phyloP scores from a whole-genome alignment of 2,329 filamentous ascomycete species.

The Diaporthe sp. region DNA sequence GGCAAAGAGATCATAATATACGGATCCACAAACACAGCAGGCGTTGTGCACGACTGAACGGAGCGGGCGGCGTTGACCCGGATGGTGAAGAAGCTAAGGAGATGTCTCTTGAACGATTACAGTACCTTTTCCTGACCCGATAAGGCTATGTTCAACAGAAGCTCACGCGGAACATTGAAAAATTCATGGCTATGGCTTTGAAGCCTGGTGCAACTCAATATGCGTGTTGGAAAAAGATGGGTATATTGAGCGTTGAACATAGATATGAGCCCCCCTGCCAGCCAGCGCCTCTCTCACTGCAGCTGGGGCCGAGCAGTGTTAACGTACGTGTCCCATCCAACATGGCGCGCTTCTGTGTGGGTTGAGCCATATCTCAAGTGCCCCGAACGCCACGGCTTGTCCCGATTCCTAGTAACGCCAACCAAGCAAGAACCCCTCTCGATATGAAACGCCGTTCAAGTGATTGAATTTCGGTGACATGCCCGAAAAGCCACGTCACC shows the following conservation, averaged over 20 bases:
- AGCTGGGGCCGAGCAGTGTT: neutral
- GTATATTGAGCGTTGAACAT: slow-evolving; percentile 29
- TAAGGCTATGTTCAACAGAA: neutral
- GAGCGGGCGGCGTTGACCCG: neutral
- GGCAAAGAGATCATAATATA: slow-evolving; percentile 22
- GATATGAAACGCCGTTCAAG: slow-evolving; percentile 33
- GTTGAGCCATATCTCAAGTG: slow-evolving; percentile 17
- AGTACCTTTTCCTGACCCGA: neutral
- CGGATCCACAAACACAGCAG: neutral
- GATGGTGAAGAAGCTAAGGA: neutral
- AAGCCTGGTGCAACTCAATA: neutral
- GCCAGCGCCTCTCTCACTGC: slow-evolving; percentile 10
- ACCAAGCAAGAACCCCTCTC: slow-evolving; percentile 15
- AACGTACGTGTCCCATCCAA: neutral
- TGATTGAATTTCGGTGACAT: slow-evolving; percentile 3
- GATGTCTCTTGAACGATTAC: neutral
- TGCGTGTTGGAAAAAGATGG: neutral
- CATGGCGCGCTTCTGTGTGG: neutral
- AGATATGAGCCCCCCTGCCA: slow-evolving; percentile 13
- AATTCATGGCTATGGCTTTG: neutral
- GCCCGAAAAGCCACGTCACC: neutral
- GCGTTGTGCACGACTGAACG: neutral
- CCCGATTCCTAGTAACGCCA: slow-evolving; percentile 23
- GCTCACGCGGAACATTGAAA: too few species aligned
- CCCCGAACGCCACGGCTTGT: slow-evolving; percentile 21